Conservation (phyloP, 176 grass and related monocot genomes). For the bread wheat (Triticum aestivum) region IWGSC_CS_RefSeq_v2.1 NC_057813.1:490169513-490170012, state of each 20-base stretch:
- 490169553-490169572: background rate
- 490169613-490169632: background rate
- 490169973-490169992: background rate
- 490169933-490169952: background rate
- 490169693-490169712: background rate
- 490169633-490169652: background rate
- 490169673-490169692: background rate
- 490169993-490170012: background rate
- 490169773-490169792: background rate
- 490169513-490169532: background rate
- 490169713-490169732: background rate
- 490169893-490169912: background rate
- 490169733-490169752: background rate
- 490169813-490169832: background rate
- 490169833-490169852: background rate
- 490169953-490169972: background rate
- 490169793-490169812: background rate
- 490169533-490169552: background rate
- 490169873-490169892: background rate
- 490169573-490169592: background rate
- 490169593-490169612: background rate
- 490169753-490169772: background rate
- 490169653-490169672: background rate
- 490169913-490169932: background rate
- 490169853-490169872: background rate